Percentiles rank a stretch among this genome's conserved stretches.
These are phyloP conservation scores for Coemansia biformis DNA, from an alignment of 192 early-diverging fungal genomes.

Conservation along the genomic window DNA sequence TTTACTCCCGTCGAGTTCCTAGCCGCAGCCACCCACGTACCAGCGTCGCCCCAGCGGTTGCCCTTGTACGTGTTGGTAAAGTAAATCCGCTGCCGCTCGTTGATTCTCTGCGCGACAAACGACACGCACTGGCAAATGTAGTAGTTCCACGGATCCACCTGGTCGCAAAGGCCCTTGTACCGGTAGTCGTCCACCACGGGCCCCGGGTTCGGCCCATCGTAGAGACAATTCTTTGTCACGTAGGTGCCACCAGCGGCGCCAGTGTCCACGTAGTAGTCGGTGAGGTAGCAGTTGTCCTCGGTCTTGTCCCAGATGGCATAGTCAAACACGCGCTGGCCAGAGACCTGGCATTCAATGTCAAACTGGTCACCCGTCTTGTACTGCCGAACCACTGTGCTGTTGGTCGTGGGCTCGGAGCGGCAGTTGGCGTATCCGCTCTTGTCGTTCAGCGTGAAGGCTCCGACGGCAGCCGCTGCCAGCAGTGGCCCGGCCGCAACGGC, in stretches of 20 bases:
- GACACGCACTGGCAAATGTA: constrained; percentile 39
- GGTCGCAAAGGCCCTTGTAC: constrained; percentile 24
- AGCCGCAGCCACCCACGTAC: constrained; percentile 35
- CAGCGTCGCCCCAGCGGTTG: constrained; percentile 36
- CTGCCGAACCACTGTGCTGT: constrained; percentile 22
- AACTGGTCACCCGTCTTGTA: constrained; percentile 15
- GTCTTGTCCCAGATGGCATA: constrained; percentile 45
- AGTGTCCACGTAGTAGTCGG: constrained; percentile 35
- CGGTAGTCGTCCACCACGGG: constrained; percentile 33
- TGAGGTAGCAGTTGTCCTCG: constrained; percentile 30
- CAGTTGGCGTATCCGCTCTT: constrained; percentile 22
- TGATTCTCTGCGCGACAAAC: constrained; percentile 47
- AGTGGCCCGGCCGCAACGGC: neutral
- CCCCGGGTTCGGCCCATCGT: constrained; percentile 18
- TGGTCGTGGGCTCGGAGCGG: constrained; percentile 21
- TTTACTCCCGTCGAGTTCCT: constrained; percentile 17
- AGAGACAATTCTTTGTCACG: constrained; percentile 10
- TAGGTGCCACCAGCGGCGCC: constrained; percentile 4
- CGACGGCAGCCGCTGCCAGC: neutral
- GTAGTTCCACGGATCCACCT: constrained; percentile 40
- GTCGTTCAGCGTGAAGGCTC: constrained; percentile 16
- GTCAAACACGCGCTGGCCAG: constrained; percentile 21
- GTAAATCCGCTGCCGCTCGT: constrained; percentile 33
- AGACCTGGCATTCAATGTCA: constrained; percentile 30
- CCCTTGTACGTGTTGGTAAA: constrained; percentile 43